Conservation (phyloP, 2,329 filamentous ascomycete species). For the Ceratocystis harringtonii region DNA sequence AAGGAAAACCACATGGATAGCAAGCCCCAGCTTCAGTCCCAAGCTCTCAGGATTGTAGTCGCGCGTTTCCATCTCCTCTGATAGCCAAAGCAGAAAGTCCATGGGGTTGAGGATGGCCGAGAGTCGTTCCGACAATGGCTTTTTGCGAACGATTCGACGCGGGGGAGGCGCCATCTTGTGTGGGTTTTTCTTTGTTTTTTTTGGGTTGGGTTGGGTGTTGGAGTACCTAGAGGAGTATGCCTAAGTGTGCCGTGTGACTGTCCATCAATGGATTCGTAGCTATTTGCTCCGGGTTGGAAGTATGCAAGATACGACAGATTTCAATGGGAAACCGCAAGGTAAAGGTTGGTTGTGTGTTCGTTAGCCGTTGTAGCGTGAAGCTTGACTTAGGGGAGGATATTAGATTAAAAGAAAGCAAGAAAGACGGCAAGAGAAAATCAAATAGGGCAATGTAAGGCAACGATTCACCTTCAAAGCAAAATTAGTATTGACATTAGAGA, state of each 20-base stretch:
- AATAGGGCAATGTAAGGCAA: background rate
- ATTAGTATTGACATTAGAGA: no score
- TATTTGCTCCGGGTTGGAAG: no score
- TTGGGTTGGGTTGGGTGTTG: background rate
- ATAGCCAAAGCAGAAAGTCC: slow-evolving; percentile 81
- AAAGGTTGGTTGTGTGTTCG: no score
- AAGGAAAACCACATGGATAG: slow-evolving; percentile 64
- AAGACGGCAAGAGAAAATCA: background rate
- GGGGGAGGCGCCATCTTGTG: slow-evolving; percentile 11
- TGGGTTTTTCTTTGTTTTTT: no score
- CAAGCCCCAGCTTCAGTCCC: slow-evolving; percentile 59
- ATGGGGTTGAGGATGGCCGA: slow-evolving; percentile 67
- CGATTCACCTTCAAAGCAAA: background rate
- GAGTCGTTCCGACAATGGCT: slow-evolving; percentile 67
- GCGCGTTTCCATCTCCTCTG: slow-evolving; percentile 79
- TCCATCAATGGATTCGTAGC: no score
- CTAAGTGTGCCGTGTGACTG: no score
- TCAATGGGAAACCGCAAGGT: no score
- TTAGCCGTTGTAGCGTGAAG: no score
- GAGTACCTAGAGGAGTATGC: background rate
- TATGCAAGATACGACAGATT: no score
- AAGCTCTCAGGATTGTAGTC: slow-evolving; percentile 77
- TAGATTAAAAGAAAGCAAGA: slow-evolving; percentile 2
- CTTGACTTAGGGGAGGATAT: background rate
- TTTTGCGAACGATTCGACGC: slow-evolving; percentile 69